A percentile compares a stretch with the other conserved stretches of the same genome.
Evolutionary conservation across 306 rosid genomes (phyloP).

Genomic region (Trichosanthes cucumerina): DNA sequence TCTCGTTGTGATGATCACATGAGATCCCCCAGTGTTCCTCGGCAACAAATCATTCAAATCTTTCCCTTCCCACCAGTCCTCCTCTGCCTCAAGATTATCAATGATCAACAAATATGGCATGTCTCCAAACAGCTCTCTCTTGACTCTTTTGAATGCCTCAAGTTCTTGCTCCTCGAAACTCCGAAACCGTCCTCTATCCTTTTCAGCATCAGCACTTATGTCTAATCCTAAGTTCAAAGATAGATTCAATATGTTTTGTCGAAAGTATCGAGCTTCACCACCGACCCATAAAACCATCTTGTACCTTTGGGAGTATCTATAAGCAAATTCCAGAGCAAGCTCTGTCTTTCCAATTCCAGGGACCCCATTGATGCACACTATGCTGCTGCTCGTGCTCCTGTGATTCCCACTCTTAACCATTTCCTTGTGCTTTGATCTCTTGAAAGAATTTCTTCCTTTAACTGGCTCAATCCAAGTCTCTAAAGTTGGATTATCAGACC

Average conservation of each 20-base stretch:
- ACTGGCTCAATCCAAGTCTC: conserved; percentile 66
- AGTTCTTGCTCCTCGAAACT: conserved; percentile 87
- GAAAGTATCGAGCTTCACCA: conserved; percentile 68
- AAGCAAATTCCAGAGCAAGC: conserved; percentile 65
- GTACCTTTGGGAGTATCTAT: conserved; percentile 58
- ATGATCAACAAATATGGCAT: conserved; percentile 70
- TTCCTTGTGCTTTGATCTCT: conserved; percentile 52
- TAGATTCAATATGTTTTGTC: conserved; percentile 65
- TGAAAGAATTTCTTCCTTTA: conserved; percentile 39
- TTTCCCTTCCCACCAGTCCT: conserved; percentile 87
- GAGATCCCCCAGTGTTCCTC: conserved; percentile 64
- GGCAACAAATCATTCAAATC: conserved; percentile 67
- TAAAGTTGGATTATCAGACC: conserved; percentile 49
- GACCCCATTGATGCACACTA: conserved; percentile 66
- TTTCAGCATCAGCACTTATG: conserved; percentile 70
- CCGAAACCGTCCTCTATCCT: conserved; percentile 57
- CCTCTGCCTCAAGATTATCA: conserved; percentile 76
- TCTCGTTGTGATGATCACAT: conserved; percentile 63
- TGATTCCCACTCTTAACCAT: conserved; percentile 42
- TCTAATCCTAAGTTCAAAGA: conserved; percentile 59
- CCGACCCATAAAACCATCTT: conserved; percentile 87
- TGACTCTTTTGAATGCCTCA: conserved; percentile 79
- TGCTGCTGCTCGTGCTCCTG: conserved; percentile 44
- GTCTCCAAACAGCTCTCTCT: conserved; percentile 70
- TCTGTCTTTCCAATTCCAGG: conserved; percentile 85